phyloP scores from a whole-genome alignment of 2,329 filamentous ascomycete species.

The Talaromyces sp. region DNA sequence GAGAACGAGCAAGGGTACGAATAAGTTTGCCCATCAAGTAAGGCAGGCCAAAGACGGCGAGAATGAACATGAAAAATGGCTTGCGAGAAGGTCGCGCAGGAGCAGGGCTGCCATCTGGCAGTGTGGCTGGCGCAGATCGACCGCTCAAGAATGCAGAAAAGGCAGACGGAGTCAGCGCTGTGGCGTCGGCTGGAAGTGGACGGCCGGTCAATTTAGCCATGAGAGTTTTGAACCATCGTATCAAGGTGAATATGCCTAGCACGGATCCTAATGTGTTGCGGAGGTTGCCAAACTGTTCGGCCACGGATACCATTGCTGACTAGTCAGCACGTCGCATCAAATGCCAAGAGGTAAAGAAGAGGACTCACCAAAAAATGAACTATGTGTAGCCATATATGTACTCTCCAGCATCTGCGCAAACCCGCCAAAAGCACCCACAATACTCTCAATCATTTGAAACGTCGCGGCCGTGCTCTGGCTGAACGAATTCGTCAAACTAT shows the following conservation, averaged over 20 bases:
- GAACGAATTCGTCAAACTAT: constrained; percentile 93
- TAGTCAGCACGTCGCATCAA: neutral
- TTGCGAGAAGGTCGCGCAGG: constrained; percentile 80
- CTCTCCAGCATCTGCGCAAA: constrained; percentile 99
- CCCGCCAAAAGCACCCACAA: constrained; percentile 92
- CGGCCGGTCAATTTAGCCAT: constrained; percentile 91
- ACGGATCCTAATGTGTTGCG: constrained; percentile 91
- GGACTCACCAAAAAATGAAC: constrained; percentile 89
- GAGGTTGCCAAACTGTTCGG: constrained; percentile 92
- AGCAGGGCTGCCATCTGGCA: constrained; percentile 63
- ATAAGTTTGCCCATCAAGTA: constrained; percentile 98
- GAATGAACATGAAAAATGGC: constrained; percentile 90
- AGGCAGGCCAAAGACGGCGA: constrained; percentile 90
- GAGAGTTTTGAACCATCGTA: constrained; percentile 89
- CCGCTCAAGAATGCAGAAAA: constrained; percentile 87
- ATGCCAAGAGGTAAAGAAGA: neutral
- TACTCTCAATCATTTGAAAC: constrained; percentile 96
- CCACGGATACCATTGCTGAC: constrained; percentile 95
- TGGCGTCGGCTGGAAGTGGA: constrained; percentile 82
- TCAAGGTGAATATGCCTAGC: constrained; percentile 89
- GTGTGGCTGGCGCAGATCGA: constrained; percentile 43
- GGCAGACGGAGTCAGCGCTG: constrained; percentile 79
- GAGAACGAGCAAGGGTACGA: constrained; percentile 72
- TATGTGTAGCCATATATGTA: constrained; percentile 99
- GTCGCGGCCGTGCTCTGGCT: constrained; percentile 92